phyloP scores from a whole-genome alignment of 192 early-diverging fungal species.

The Backusella liffmaniae region DNA sequence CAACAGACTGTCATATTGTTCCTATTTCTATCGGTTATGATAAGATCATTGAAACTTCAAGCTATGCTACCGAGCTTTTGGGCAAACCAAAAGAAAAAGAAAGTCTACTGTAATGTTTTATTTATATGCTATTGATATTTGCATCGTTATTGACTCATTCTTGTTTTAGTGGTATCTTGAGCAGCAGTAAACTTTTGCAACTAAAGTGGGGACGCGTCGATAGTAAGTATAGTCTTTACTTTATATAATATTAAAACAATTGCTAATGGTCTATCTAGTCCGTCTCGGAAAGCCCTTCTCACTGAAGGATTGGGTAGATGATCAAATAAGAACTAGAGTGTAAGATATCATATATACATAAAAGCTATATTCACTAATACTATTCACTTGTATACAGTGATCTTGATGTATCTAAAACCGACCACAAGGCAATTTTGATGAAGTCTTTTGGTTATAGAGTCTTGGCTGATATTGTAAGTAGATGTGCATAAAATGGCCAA shows the following conservation, averaged over 20 bases:
- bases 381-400: conserved; percentile 15
- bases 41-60: conserved; percentile 79
- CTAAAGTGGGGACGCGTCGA: conserved; percentile 83
- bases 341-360: conserved; percentile 28
- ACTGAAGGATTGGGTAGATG: conserved; percentile 61
- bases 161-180: conserved; percentile 52
- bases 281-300: conserved; percentile 77
- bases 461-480: conserved; percentile 57
- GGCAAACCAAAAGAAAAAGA: conserved; percentile 82
- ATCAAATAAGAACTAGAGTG: conserved; percentile 57
- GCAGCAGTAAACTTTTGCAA: conserved; percentile 51
- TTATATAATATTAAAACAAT: background rate
- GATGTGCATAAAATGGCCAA: background rate
- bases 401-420: conserved; percentile 33
- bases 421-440: conserved; percentile 48
- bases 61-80: conserved; percentile 76
- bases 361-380: background rate
- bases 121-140: background rate
- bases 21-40: conserved; percentile 85
- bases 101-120: conserved; percentile 49
- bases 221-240: conserved; percentile 28
- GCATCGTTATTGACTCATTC: background rate
- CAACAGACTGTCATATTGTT: conserved; percentile 70
- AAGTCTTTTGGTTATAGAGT: conserved; percentile 71
- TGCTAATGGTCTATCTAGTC: conserved; percentile 38